phyloP scores from a whole-genome alignment of 2,329 filamentous ascomycete genomes.

The Cladophialophora bantiana region DNA sequence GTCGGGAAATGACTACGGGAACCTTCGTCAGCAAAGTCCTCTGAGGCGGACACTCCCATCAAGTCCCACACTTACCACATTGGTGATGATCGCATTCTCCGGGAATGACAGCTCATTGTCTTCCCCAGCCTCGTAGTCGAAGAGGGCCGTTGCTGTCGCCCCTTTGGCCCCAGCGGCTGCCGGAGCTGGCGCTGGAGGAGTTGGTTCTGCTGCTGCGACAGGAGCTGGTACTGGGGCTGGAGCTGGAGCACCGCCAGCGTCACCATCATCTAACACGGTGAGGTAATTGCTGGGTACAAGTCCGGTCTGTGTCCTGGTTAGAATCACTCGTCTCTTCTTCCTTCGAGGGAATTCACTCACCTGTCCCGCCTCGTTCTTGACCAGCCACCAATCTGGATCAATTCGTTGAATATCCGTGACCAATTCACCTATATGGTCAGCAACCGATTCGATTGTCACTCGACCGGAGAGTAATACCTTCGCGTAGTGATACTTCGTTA shows the following conservation, averaged over 20 bases:
- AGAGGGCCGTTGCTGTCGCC: conserved; percentile 81
- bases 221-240: conserved; percentile 47
- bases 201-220: conserved; percentile 50
- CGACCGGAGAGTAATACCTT: conserved; percentile 61
- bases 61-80: conserved; percentile 68
- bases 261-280: conserved; percentile 70
- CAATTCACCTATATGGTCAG: conserved; percentile 60
- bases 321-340: background rate
- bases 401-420: conserved; percentile 96
- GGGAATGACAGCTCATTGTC: conserved; percentile 89
- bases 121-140: conserved; percentile 96
- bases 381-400: conserved; percentile 99
- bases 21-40: background rate
- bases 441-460: background rate
- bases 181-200: conserved; percentile 41
- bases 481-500: conserved; percentile 89
- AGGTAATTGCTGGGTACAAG: conserved; percentile 98
- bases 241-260: conserved; percentile 44
- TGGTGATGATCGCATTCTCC: conserved; percentile 81
- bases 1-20: conserved; percentile 82
- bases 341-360: conserved; percentile 61
- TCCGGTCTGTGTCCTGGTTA: conserved; percentile 54
- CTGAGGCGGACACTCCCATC: conserved; percentile 1
- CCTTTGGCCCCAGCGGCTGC: conserved; percentile 51
- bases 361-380: conserved; percentile 76